Evolutionary conservation across 140 eudicot genomes (phyloP).

Genomic region (Ambrosia hybrid): DNA sequence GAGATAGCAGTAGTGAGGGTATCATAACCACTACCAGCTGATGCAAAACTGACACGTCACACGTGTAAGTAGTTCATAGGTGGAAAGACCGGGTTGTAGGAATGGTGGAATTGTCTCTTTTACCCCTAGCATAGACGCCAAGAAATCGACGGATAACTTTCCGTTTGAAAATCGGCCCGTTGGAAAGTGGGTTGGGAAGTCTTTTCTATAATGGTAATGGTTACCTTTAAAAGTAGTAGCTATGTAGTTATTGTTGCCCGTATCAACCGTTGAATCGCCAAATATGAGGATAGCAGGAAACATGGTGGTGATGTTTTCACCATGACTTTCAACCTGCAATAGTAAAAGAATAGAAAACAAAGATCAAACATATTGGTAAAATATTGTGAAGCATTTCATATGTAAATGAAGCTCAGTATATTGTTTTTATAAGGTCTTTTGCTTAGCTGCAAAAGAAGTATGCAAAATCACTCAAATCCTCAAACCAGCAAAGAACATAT

Average conservation of each 20-base stretch:
- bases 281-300: slow-evolving; percentile 56
- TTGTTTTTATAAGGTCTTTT: too few species aligned
- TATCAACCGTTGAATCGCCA: slow-evolving; percentile 74
- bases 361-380: too few species aligned
- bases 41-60: slow-evolving; percentile 80
- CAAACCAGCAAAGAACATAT: too few species aligned
- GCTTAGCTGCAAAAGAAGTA: too few species aligned
- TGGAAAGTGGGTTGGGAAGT: slow-evolving; percentile 52
- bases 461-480: too few species aligned
- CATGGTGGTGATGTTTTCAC: slow-evolving; percentile 24
- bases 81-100: slow-evolving; percentile 48
- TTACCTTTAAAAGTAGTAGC: slow-evolving; percentile 37
- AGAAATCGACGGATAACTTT: too few species aligned
- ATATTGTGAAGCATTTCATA: too few species aligned
- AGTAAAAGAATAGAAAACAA: too few species aligned
- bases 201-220: slow-evolving; percentile 57
- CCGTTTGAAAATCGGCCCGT: too few species aligned
- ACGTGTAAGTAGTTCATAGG: slow-evolving; percentile 52
- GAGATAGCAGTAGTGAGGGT: slow-evolving; percentile 42
- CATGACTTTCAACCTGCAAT: background rate
- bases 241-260: slow-evolving; percentile 71
- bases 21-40: slow-evolving; percentile 70
- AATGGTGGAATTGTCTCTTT: slow-evolving; percentile 60
- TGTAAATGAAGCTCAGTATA: too few species aligned
- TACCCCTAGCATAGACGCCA: slow-evolving; percentile 52